A percentile compares a stretch with the other conserved stretches of the same genome.
phyloP scores from a whole-genome alignment of 257 asterid species.

The Perilla frutescens region DNA sequence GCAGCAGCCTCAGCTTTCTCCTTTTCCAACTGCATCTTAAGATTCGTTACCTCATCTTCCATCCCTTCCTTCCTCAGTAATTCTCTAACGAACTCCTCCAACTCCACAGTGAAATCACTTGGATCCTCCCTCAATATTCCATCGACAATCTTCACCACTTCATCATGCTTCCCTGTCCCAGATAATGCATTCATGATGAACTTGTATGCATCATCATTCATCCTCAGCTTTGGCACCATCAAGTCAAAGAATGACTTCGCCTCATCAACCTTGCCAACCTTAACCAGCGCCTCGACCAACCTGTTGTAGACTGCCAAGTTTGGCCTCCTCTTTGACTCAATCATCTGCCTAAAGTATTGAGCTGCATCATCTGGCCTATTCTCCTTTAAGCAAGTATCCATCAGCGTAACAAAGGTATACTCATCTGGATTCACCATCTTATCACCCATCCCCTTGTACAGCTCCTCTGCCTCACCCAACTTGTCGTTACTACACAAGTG shows the following conservation, averaged over 20 bases:
- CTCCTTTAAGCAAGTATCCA: constrained; percentile 87
- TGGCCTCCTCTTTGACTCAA: constrained; percentile 87
- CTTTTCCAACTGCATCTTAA: constrained; percentile 67
- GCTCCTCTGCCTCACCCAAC: constrained; percentile 77
- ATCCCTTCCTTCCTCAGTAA: constrained; percentile 69
- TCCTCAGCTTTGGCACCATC: constrained; percentile 85
- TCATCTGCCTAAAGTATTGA: constrained; percentile 73
- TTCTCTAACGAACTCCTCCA: constrained; percentile 75
- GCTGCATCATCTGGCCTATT: constrained; percentile 83
- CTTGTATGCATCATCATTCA: constrained; percentile 79
- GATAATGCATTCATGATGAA: constrained; percentile 74
- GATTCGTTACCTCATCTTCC: constrained; percentile 74
- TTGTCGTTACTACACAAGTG: constrained; percentile 72
- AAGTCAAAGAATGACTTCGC: constrained; percentile 81
- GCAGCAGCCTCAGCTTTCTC: constrained; percentile 60
- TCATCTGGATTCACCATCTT: constrained; percentile 80
- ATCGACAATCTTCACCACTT: constrained; percentile 73
- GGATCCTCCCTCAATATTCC: constrained; percentile 81
- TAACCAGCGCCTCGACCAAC: constrained; percentile 77
- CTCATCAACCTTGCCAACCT: constrained; percentile 77
- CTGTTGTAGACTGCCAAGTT: constrained; percentile 72
- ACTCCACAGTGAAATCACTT: constrained; percentile 75
- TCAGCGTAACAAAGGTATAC: constrained; percentile 72
- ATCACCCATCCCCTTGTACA: constrained; percentile 72
- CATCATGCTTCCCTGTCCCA: constrained; percentile 70